Evolutionary conservation across 1,139 yeast species (phyloP), one percentile per base, ranked within the genome.

Genomic region (Scheffersomyces quercinus): DNA sequence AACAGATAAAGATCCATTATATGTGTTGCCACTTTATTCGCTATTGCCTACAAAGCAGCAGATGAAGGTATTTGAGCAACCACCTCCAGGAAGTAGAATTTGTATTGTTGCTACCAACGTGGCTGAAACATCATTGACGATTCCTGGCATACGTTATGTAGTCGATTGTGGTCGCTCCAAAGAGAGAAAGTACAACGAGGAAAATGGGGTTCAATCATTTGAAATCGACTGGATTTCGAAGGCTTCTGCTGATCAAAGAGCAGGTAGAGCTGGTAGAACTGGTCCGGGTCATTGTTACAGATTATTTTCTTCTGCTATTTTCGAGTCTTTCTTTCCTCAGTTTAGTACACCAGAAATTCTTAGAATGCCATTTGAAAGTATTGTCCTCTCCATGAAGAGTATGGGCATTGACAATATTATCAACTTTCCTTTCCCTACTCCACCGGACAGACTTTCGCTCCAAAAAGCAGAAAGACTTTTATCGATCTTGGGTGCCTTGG

Each of bases 261-360:
- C 96, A 30, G 99, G 99, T 65, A 85, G 99, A 77, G 99, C 99
- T 40, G 99, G 99, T 61, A 87, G 99, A 79, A 93, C 98, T 0
- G 99, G 99, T 0, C 98, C 99, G 0, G 99, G 99, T 43, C 99
- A 95, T 59, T 89, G 97, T 62, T 95, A 95, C 62, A 74, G 99
- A 47, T 67, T 95, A 16, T 95, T 76, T 57, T 91, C 99, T 0
- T 91, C 98, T n/a, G 99, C 99, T 0, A 88, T 95, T 7, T 95
- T 77, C 62, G 98, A 93, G 59, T 80, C 83, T 47, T 93, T 87
- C 54, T 93, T 95, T 62, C 75, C 75, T 4, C 89, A 85, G 55
- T 93, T 93, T 55, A 77, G 95, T 20, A 76, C 73, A 44, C 99
- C 99, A 0, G 99, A 95, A 62, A 91, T 95, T 44, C 68, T 88